phyloP scores from a whole-genome alignment of 208 protist species.

The Leptomonas pyrrhocoris region DNA sequence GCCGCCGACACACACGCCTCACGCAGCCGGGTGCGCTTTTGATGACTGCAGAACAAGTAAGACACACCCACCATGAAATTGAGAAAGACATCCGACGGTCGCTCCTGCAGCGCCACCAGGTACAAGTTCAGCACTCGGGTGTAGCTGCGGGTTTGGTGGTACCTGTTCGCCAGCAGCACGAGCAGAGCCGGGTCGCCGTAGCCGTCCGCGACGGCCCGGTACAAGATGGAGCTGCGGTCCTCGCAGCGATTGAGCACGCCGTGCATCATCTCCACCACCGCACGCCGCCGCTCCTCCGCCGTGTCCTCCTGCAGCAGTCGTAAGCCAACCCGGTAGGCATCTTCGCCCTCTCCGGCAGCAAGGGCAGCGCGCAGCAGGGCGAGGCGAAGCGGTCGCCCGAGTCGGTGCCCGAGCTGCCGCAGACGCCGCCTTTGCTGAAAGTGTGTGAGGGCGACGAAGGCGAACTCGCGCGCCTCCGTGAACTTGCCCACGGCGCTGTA shows the following conservation, averaged over 20 bases:
- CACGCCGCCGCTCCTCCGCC: conserved; percentile 56
- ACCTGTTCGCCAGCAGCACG: conserved; percentile 82
- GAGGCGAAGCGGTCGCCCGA: conserved; percentile 77
- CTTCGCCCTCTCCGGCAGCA: conserved; percentile 73
- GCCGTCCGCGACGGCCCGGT: conserved; percentile 52
- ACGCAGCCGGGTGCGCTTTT: conserved; percentile 62
- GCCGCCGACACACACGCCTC: conserved; percentile 77
- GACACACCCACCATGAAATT: conserved; percentile 80
- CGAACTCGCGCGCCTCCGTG: conserved; percentile 90
- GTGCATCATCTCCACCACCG: conserved; percentile 81
- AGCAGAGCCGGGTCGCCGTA: conserved; percentile 56
- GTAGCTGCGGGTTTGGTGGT: conserved; percentile 72
- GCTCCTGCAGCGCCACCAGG: conserved; percentile 58
- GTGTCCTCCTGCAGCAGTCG: conserved; percentile 77
- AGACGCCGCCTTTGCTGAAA: conserved; percentile 52
- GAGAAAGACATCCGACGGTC: conserved; percentile 66
- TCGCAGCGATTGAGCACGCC: conserved; percentile 71
- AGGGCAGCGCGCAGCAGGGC: conserved; percentile 81
- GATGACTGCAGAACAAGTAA: conserved; percentile 80
- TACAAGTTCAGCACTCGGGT: conserved; percentile 78
- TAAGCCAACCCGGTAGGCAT: conserved; percentile 80
- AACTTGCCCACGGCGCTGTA: conserved; percentile 86
- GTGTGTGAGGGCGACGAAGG: conserved; percentile 66
- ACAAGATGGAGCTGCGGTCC: conserved; percentile 54
- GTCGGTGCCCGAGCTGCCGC: conserved; percentile 43